These are phyloP conservation scores for Lycium ferocissimum DNA, from an alignment of 257 asterid species.

Conservation along the genomic window DNA sequence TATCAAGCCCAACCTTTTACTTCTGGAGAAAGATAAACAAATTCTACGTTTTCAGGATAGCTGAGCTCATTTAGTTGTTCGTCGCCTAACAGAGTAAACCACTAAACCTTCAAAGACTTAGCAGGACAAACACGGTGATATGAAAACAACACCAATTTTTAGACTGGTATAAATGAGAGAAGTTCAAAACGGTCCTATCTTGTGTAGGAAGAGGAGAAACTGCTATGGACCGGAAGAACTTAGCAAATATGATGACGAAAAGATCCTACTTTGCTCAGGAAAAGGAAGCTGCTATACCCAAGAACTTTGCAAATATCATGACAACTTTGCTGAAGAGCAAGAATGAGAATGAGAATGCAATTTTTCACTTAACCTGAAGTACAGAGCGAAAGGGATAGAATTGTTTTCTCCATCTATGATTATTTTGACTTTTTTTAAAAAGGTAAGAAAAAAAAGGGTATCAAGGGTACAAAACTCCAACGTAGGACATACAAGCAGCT, in stretches of 20 bases:
- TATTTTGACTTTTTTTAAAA: not conserved
- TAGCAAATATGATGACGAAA: not conserved
- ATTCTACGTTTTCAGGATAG: not conserved
- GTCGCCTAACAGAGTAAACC: not conserved
- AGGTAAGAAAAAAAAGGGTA: not conserved
- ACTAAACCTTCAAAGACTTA: not conserved
- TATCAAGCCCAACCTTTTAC: not conserved
- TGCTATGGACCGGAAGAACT: not conserved
- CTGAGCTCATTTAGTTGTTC: not conserved
- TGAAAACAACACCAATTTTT: not conserved
- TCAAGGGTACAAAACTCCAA: not conserved
- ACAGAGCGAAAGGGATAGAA: not conserved
- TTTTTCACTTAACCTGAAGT: not conserved
- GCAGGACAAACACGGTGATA: not conserved
- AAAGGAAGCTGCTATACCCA: constrained; percentile 1
- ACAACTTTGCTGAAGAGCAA: not conserved
- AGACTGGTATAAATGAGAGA: not conserved
- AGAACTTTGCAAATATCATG: not conserved
- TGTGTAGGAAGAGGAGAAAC: not conserved
- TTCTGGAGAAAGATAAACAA: not conserved
- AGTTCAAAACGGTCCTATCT: not conserved
- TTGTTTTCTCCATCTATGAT: not conserved
- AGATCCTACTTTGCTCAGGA: not conserved
- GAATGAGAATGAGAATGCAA: not conserved
- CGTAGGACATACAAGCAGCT: not conserved